phyloP scores from a whole-genome alignment of 306 rosid species.

The Quercus dentata region DNA sequence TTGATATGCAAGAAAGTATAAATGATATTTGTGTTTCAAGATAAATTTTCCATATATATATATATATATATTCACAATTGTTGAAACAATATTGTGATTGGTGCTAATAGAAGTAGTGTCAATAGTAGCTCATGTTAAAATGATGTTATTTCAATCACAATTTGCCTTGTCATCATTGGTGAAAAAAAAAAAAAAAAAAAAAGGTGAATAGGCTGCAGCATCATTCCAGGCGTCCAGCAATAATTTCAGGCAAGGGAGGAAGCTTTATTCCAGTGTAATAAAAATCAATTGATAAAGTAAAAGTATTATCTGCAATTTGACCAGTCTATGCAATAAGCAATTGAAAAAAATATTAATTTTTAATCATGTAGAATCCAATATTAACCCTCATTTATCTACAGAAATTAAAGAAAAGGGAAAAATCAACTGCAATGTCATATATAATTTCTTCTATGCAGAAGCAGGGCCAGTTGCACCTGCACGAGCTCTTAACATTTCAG shows the following conservation, averaged over 20 bases:
- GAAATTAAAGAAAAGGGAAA: constrained; percentile 20
- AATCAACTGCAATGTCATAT: constrained; percentile 20
- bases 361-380: constrained; percentile 29
- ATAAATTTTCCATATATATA: no score
- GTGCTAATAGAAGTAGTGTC: no score
- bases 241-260: not conserved
- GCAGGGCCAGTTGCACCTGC: constrained; percentile 63
- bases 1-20: no score
- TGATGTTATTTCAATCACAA: no score
- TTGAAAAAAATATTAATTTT: not conserved
- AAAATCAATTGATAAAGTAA: not conserved
- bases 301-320: constrained; percentile 12
- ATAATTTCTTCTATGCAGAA: constrained; percentile 34
- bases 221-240: not conserved
- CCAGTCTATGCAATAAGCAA: constrained; percentile 18
- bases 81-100: no score
- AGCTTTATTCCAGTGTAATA: not conserved
- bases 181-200: no score
- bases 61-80: no score
- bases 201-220: not conserved
- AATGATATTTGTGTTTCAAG: no score
- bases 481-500: constrained; percentile 80
- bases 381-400: constrained; percentile 34
- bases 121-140: no score
- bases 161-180: no score